Base-by-base conservation (phyloP, 441 rosid genomes). In the Populus hybrid region DNA sequence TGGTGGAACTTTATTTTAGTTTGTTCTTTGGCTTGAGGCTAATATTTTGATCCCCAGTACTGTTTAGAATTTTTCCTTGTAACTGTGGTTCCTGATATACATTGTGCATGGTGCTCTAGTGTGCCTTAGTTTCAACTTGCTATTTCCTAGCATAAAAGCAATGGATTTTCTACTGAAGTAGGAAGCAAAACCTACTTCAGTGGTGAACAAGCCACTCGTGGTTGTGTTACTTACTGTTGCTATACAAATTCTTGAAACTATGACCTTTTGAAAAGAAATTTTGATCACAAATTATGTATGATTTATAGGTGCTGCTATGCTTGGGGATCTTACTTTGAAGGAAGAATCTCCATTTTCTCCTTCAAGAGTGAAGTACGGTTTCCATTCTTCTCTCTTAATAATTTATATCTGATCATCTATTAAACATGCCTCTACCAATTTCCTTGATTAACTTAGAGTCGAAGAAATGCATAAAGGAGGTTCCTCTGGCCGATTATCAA, bases 311-410 rank as follows among this genome's bases (percentile, higher is more conserved):
- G 72, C 84, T 54, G 83, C 85, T 72, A 82, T 81, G 84, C 80
- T 79, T 70, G 95, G 91, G 81, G 97, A 91, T 77, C 90, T 74
- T 77, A 76, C 81, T 72, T 74, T 88, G 87, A 93, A 94, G 86
- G 98, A 92, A 85, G 98, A 94, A 77, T 89, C 93, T 67, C 88
- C 80, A 3, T 87, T 92, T 89, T 88, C 97, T 79, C 93, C 97
- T 81, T 87, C 99, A 66, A 90, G 95, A 87, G 92, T 90, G 87
- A 94, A 96, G 99, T 93, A 93, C 70, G 92, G 70, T 40, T 76
- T 35, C 69, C 26, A 4, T 75, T 78, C 75, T 76, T 78, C 80
- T 80, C 76, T 73, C 32, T 72, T 32, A 73, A 79, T 78, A 30
- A 34, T 28, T 40, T 42, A 4, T 84, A 26, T 64, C 72, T 70